Percentiles rank a stretch among this genome's conserved stretches.
Conservation (phyloP, 2,329 filamentous ascomycete species). For the Curvularia verruculosa region DNA sequence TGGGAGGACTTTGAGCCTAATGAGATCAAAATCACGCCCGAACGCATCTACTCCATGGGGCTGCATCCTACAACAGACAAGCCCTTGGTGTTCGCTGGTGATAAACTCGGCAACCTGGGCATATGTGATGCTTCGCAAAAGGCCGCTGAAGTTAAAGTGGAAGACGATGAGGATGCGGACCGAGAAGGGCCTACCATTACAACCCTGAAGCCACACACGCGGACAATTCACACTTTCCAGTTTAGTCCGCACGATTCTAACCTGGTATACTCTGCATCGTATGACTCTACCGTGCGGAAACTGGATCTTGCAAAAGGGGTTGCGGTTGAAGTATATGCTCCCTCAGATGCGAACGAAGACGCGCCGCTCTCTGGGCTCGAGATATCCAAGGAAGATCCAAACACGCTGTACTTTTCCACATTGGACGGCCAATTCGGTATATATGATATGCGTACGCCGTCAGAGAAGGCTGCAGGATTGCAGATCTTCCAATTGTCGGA, state of each 20-base stretch:
- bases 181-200: conserved; percentile 78
- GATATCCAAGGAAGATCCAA: conserved; percentile 71
- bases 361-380: conserved; percentile 84
- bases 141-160: conserved; percentile 56
- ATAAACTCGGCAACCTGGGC: conserved; percentile 89
- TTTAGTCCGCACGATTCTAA: conserved; percentile 76
- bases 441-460: conserved; percentile 72
- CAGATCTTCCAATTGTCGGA: conserved; percentile 79
- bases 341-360: conserved; percentile 70
- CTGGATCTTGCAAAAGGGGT: conserved; percentile 82
- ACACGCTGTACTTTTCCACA: conserved; percentile 85
- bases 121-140: conserved; percentile 87
- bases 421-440: conserved; percentile 80
- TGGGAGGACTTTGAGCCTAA: conserved; percentile 84
- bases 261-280: conserved; percentile 81
- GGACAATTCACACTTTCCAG: conserved; percentile 85
- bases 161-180: conserved; percentile 69
- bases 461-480: conserved; percentile 55
- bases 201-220: conserved; percentile 85
- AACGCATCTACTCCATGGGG: conserved; percentile 71
- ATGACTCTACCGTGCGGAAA: conserved; percentile 89
- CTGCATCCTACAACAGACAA: conserved; percentile 90
- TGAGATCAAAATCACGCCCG: conserved; percentile 52
- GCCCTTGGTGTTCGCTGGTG: conserved; percentile 87
- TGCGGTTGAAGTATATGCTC: conserved; percentile 81